Evolutionary conservation across 345 rosid species (phyloP), one percentile per base, ranked within the genome.

Genomic region (Dimocarpus longan): DNA sequence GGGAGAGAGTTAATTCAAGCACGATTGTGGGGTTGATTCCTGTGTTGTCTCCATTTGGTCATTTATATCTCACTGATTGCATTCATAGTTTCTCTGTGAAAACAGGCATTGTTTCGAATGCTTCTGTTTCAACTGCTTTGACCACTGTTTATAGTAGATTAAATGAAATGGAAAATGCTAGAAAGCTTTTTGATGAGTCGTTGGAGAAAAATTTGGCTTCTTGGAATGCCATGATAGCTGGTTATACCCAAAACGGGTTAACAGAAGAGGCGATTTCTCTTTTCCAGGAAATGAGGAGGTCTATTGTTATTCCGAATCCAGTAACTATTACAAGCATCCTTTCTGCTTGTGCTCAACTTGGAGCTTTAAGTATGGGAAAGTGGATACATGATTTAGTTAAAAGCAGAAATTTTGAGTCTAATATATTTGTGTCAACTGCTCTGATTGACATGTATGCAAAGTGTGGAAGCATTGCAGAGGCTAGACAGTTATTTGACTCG

Each of bases 171-270:
- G 87, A 85, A 82, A 77, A 81, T 50, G 95, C 96, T 2, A 76
- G 88, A 40, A 75, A 79, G 59, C 71, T 88, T 63, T 93, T 93
- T 64, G 87, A 90, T 63, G 92, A 87, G 52, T 81, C 93, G 63
- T 75, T 70, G 7, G 88, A 86, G 32, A 93, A 87, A 85, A 86
- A 89, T 81, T 83, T 92, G 79, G 91, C 96, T 62, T 89, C 91
- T 67, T 93, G 98, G 98, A 93, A 90, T 80, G 91, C 98, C 73
- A 92, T 93, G 92, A 89, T 93, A 65, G 80, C 98, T 3, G 98
- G 98, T 74, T 93, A 89, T 71, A 83, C 95, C 13, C 96, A 93
- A 84, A 93, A 89, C 71, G 96, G 98, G 50, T 82, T 88, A 70
- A 89, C 92, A 43, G 92, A 92, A 66, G 78, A 79, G 2, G 94